Percentiles rank a stretch among this genome's conserved stretches.
Evolutionary conservation across 2,329 filamentous ascomycete species (phyloP).

Genomic region (Cercospora sesami): DNA sequence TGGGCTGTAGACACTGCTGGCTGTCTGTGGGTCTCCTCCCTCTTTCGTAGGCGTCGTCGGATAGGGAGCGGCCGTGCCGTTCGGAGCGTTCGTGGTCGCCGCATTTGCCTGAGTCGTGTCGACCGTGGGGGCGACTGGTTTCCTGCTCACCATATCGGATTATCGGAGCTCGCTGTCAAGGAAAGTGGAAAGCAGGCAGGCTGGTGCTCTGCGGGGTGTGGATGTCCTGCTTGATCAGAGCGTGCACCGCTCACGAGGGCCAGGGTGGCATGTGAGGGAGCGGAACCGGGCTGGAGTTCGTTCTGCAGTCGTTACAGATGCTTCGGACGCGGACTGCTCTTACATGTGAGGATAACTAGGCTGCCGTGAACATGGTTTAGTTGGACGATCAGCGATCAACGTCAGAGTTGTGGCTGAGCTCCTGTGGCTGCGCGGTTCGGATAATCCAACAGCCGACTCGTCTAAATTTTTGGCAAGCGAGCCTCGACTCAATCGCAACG

Average conservation of each 20-base stretch:
- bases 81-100: slow-evolving; percentile 33
- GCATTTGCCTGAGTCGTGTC: slow-evolving; percentile 42
- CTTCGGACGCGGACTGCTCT: not conserved
- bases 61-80: slow-evolving; percentile 45
- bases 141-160: slow-evolving; percentile 47
- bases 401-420: slow-evolving; percentile 5
- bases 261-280: slow-evolving; percentile 5
- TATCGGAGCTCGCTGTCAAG: not conserved
- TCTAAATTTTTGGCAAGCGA: slow-evolving; percentile 4
- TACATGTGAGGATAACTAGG: not conserved
- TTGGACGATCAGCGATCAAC: not conserved
- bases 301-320: not conserved
- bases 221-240: not conserved
- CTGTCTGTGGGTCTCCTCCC: slow-evolving; percentile 28
- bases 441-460: not conserved
- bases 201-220: not conserved
- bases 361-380: not conserved
- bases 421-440: not conserved
- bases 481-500: slow-evolving; percentile 8
- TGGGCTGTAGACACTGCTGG: slow-evolving; percentile 38
- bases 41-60: slow-evolving; percentile 45
- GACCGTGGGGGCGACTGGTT: slow-evolving; percentile 42
- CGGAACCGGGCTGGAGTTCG: not conserved
- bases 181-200: not conserved
- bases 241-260: slow-evolving; percentile 4